These are phyloP conservation scores for Leccinellum albellum DNA, from an alignment of 768 basidiomycete species.

Conservation along the genomic window DNA sequence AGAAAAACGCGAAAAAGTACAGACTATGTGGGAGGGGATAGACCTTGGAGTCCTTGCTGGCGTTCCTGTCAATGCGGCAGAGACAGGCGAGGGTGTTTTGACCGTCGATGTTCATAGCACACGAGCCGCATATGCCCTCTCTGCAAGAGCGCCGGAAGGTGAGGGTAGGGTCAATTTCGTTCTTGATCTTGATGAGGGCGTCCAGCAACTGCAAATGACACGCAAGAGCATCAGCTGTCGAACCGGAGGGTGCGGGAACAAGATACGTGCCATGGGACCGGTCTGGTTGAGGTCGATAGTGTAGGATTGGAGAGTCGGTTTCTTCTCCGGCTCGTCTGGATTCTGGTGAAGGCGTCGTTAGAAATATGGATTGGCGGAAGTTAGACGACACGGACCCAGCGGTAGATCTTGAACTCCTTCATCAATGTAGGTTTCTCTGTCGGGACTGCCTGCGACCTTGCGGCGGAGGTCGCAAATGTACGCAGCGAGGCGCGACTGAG, in stretches of 20 bases:
- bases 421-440: slow-evolving; percentile 64
- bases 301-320: slow-evolving; percentile 89
- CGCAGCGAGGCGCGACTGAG: slow-evolving; percentile 19
- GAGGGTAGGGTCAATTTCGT: slow-evolving; percentile 93
- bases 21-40: slow-evolving; percentile 97
- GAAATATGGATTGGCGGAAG: neutral
- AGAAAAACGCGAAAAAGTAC: slow-evolving; percentile 28
- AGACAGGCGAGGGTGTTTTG: slow-evolving; percentile 97
- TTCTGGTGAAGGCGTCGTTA: slow-evolving; percentile 46
- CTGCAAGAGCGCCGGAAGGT: slow-evolving; percentile 93
- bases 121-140: slow-evolving; percentile 96
- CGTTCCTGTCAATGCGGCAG: slow-evolving; percentile 85
- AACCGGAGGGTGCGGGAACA: neutral
- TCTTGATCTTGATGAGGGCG: slow-evolving; percentile 98
- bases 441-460: slow-evolving; percentile 40
- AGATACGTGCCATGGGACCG: slow-evolving; percentile 78
- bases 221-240: neutral
- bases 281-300: slow-evolving; percentile 89
- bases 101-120: slow-evolving; percentile 99
- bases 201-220: slow-evolving; percentile 59
- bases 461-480: slow-evolving; percentile 30
- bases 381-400: slow-evolving; percentile 61
- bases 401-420: slow-evolving; percentile 99
- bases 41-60: slow-evolving; percentile 75
- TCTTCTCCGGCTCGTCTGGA: slow-evolving; percentile 89